phyloP scores from a whole-genome alignment of 116 monocot species.

The Trichopus zeylanicus region DNA sequence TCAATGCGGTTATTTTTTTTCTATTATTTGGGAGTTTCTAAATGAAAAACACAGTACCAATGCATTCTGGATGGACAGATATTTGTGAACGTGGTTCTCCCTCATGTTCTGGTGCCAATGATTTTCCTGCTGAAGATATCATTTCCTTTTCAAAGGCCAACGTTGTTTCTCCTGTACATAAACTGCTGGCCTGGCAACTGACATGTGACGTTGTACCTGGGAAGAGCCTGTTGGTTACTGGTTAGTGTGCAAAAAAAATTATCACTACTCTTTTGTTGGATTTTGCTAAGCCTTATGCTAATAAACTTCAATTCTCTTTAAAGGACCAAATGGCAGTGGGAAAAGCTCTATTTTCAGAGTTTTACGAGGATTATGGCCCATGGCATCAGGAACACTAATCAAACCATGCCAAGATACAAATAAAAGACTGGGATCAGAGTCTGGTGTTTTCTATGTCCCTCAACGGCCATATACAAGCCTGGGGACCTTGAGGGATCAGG shows the following conservation, averaged over 20 bases:
- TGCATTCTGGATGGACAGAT: slow-evolving; percentile 24
- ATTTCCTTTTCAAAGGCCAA: slow-evolving; percentile 84
- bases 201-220: slow-evolving; percentile 67
- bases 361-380: slow-evolving; percentile 85
- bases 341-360: slow-evolving; percentile 97
- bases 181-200: slow-evolving; percentile 71
- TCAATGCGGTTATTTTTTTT: not conserved
- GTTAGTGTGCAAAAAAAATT: slow-evolving; percentile 24
- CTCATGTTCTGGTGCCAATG: slow-evolving; percentile 17
- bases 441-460: slow-evolving; percentile 73
- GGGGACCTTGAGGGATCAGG: slow-evolving; percentile 96
- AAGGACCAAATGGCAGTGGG: slow-evolving; percentile 99
- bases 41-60: not conserved
- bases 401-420: slow-evolving; percentile 42
- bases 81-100: slow-evolving; percentile 15
- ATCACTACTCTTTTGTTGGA: not conserved
- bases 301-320: slow-evolving; percentile 10
- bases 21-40: too few relatives aligned
- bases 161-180: slow-evolving; percentile 78
- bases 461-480: slow-evolving; percentile 90
- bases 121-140: slow-evolving; percentile 25
- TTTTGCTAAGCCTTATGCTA: not conserved
- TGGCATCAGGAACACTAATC: slow-evolving; percentile 52
- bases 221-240: slow-evolving; percentile 88
- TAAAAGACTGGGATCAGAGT: slow-evolving; percentile 19